Percentiles rank a stretch among this genome's conserved stretches.
phyloP scores from a whole-genome alignment of 1,284 basidiomycete genomes.

The Omphalotus olearius region DNA sequence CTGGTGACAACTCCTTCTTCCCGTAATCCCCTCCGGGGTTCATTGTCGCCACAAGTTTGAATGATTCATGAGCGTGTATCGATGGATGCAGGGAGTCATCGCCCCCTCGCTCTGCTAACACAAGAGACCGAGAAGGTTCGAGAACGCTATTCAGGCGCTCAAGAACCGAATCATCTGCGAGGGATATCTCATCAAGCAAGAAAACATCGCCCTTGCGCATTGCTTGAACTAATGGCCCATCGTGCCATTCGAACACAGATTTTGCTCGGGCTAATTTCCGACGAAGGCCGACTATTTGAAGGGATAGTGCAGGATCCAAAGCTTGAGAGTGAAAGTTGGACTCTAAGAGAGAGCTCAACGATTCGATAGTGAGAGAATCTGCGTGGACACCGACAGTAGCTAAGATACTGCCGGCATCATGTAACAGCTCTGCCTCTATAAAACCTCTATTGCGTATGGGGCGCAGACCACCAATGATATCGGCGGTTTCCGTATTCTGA shows the following conservation, averaged over 20 bases:
- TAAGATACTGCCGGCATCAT: constrained; percentile 40
- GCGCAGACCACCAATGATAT: constrained; percentile 91
- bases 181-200: constrained; percentile 94
- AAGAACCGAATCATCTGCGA: constrained; percentile 97
- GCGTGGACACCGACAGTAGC: constrained; percentile 33
- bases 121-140: constrained; percentile 85
- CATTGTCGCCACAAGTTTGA: constrained; percentile 97
- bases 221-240: constrained; percentile 91
- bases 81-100: constrained; percentile 65
- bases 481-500: constrained; percentile 99
- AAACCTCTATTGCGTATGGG: constrained; percentile 81
- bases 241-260: constrained; percentile 95
- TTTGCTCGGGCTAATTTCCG: constrained; percentile 43
- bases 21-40: constrained; percentile 99
- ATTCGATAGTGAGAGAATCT: constrained; percentile 27
- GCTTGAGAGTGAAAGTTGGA: constrained; percentile 29
- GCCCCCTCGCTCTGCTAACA: constrained; percentile 92
- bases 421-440: constrained; percentile 41
- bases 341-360: constrained; percentile 34
- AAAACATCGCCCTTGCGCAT: constrained; percentile 88
- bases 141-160: constrained; percentile 97
- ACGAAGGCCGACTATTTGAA: constrained; percentile 37
- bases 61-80: constrained; percentile 62
- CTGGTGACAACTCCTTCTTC: constrained; percentile 98
- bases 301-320: constrained; percentile 26